Conservation (phyloP, 352 stramenopile genomes). For the Phytophthora kernoviae region DNA sequence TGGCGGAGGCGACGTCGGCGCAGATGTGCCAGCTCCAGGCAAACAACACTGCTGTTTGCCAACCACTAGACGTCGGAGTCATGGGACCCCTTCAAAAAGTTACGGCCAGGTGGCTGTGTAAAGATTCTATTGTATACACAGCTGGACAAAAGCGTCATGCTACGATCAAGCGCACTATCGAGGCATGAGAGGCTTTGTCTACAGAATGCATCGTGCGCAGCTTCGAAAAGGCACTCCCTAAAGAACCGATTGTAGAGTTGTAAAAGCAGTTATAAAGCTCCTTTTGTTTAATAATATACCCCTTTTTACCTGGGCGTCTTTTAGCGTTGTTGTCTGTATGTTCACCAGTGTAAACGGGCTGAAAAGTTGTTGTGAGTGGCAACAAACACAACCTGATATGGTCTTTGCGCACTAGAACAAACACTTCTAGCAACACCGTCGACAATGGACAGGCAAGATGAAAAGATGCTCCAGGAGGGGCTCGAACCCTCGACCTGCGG, state of each 20-base stretch:
- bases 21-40: conserved; percentile 5
- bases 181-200: not conserved
- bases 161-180: not conserved
- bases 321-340: conserved; percentile 2
- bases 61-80: conserved; percentile 23
- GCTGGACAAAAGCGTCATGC: not conserved
- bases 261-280: not conserved
- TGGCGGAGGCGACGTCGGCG: conserved; percentile 10
- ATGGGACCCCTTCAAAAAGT: conserved; percentile 18
- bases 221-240: not conserved
- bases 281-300: too few relatives aligned
- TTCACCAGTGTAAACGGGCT: too few relatives aligned
- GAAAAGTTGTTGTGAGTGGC: too few relatives aligned
- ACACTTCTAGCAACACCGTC: too few relatives aligned
- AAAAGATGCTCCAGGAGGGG: conserved; percentile 56
- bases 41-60: conserved; percentile 22
- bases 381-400: too few relatives aligned
- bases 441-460: not conserved
- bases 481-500: conserved; percentile 69
- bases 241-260: not conserved
- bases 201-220: not conserved
- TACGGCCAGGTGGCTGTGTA: not conserved
- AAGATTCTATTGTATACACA: not conserved
- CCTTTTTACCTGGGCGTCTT: not conserved
- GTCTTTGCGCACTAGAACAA: too few relatives aligned